A percentile compares a stretch with the other conserved stretches of the same genome.
Conservation (phyloP, 306 rosid genomes). For the Coriaria nepalensis region DNA sequence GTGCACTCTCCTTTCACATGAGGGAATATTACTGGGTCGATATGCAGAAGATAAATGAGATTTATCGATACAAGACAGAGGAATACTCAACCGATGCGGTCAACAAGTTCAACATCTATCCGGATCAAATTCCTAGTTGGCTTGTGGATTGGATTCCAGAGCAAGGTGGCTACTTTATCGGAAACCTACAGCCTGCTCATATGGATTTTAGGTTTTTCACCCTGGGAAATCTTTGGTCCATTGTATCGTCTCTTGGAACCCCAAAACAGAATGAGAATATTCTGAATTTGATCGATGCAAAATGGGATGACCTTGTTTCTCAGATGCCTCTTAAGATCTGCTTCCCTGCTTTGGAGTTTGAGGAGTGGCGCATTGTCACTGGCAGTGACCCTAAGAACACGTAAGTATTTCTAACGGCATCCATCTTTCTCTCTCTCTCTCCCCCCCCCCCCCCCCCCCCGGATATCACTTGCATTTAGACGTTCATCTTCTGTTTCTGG, state of each 20-base stretch:
- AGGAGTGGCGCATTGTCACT: constrained; percentile 85
- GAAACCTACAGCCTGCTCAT: constrained; percentile 90
- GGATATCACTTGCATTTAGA: neutral
- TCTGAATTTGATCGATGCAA: constrained; percentile 64
- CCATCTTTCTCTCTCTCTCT: neutral
- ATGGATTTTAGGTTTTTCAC: constrained; percentile 93
- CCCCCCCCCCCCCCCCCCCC: too few relatives aligned
- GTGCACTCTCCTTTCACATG: constrained; percentile 84
- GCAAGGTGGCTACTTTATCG: constrained; percentile 83
- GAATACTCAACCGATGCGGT: constrained; percentile 82
- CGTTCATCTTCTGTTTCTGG: constrained; percentile 12
- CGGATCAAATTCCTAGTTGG: constrained; percentile 96
- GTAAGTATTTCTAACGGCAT: constrained; percentile 25
- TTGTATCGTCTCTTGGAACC: constrained; percentile 72
- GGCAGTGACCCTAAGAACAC: constrained; percentile 96
- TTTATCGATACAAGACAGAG: constrained; percentile 87
- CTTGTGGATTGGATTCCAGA: constrained; percentile 85
- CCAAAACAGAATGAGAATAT: constrained; percentile 50
- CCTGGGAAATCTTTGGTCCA: constrained; percentile 86
- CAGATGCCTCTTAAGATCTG: constrained; percentile 91
- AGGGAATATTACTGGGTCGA: constrained; percentile 91
- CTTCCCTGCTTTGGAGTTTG: constrained; percentile 70
- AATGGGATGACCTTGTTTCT: constrained; percentile 82
- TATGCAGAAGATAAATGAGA: constrained; percentile 76
- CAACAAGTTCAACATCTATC: constrained; percentile 91